Conservation (phyloP, 164 flowering plant genomes). For the Chimonanthus praecox region DNA sequence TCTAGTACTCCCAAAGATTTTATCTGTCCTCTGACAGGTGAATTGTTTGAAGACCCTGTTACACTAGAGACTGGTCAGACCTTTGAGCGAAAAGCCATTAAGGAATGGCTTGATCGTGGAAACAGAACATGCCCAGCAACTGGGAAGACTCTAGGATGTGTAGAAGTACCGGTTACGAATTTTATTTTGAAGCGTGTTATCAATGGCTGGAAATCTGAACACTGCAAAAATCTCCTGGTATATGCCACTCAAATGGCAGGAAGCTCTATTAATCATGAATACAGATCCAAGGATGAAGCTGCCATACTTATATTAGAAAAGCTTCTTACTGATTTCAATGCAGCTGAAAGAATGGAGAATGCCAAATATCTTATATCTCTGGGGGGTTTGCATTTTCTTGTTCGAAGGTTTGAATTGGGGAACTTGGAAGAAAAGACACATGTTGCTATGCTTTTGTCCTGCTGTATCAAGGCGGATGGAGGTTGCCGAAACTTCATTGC, state of each 20-base stretch:
- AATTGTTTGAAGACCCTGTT: conserved; percentile 66
- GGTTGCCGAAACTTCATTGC: conserved; percentile 50
- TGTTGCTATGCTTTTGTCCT: conserved; percentile 32
- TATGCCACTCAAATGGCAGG: conserved; percentile 29
- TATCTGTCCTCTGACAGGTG: conserved; percentile 60
- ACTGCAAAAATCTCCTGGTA: conserved; percentile 28
- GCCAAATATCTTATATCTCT: conserved; percentile 44
- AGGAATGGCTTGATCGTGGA: conserved; percentile 55
- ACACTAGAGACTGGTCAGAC: conserved; percentile 78
- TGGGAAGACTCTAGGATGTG: conserved; percentile 33
- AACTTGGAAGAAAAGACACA: conserved; percentile 42
- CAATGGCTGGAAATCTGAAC: conserved; percentile 52
- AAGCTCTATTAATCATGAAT: conserved; percentile 13
- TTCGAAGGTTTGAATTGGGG: conserved; percentile 44
- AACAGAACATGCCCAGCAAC: conserved; percentile 58
- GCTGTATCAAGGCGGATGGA: conserved; percentile 54
- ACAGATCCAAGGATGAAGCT: conserved; percentile 28
- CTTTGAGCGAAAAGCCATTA: conserved; percentile 54
- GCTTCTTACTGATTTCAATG: conserved; percentile 37
- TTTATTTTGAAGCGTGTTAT: conserved; percentile 51
- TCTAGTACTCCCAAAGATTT: conserved; percentile 48
- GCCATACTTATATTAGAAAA: conserved; percentile 38
- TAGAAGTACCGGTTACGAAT: conserved; percentile 44
- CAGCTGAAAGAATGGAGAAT: conserved; percentile 36
- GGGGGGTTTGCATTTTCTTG: conserved; percentile 55